Evolutionary conservation across 495 filamentous ascomycete genomes (phyloP).

Genomic region (Penicillium robsamsonii): DNA sequence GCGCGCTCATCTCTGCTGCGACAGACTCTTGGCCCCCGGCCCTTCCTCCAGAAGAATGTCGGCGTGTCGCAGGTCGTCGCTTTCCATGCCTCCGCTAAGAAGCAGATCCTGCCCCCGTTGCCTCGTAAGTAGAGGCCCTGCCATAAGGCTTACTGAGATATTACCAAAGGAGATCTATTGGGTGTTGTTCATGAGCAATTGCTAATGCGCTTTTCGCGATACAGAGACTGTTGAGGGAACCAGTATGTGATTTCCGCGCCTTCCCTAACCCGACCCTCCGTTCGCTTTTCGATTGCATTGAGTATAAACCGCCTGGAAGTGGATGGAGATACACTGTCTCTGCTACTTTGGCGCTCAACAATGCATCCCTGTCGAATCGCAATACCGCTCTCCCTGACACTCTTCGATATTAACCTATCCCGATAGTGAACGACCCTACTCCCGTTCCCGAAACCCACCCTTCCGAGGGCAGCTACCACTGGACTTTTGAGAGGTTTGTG

Average conservation of each 20-base stretch:
- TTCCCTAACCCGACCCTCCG: conserved; percentile 11
- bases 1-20: conserved; percentile 41
- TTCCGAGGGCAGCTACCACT: conserved; percentile 92
- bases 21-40: conserved; percentile 40
- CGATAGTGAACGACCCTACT: conserved; percentile 80
- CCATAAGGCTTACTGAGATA: not conserved
- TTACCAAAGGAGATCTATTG: not conserved
- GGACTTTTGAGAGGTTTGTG: conserved; percentile 85
- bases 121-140: conserved; percentile 56
- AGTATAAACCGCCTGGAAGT: not conserved
- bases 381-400: not conserved
- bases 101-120: conserved; percentile 64
- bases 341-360: too few species aligned
- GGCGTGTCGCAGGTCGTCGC: conserved; percentile 53
- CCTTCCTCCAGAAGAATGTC: conserved; percentile 40
- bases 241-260: conserved; percentile 52
- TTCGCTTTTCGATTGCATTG: conserved; percentile 1
- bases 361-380: not conserved
- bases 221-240: conserved; percentile 76
- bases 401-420: conserved; percentile 6
- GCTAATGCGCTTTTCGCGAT: conserved; percentile 28
- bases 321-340: not conserved
- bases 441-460: conserved; percentile 68
- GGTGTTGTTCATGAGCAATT: not conserved
- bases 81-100: conserved; percentile 70